Evolutionary conservation across 176 grass and related monocot genomes (phyloP).

Genomic region (Luzula sylvatica): DNA sequence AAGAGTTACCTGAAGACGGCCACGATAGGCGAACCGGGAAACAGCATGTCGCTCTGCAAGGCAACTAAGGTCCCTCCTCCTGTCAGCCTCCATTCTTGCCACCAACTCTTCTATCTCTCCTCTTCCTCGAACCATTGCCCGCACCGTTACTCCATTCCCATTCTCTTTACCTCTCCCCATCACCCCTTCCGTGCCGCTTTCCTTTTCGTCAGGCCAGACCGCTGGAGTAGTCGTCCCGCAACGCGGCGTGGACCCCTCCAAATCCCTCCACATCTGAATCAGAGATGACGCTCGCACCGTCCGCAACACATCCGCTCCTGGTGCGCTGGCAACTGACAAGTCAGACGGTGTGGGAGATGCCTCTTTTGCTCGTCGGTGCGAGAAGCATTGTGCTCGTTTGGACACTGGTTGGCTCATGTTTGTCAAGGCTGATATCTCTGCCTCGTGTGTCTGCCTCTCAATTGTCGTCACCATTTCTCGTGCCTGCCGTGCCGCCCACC

Average conservation of each 20-base stretch:
- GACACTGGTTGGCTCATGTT: constrained; percentile 49
- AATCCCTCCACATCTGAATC: constrained; percentile 91
- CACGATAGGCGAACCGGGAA: constrained; percentile 52
- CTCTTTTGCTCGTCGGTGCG: constrained; percentile 21
- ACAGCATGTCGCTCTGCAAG: constrained; percentile 47
- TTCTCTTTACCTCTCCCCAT: neutral
- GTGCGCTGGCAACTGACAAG: constrained; percentile 8
- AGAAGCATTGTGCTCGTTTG: constrained; percentile 41
- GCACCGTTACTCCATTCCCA: neutral
- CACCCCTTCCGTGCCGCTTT: constrained; percentile 28
- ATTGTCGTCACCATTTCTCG: constrained; percentile 24
- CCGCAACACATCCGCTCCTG: constrained; percentile 21
- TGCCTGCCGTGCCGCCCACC: constrained; percentile 40
- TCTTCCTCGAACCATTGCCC: constrained; percentile 41
- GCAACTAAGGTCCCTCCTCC: constrained; percentile 47
- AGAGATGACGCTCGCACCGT: constrained; percentile 77
- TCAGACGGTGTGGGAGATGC: constrained; percentile 23
- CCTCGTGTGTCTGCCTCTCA: constrained; percentile 41
- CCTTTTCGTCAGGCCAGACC: constrained; percentile 43
- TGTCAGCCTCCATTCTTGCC: constrained; percentile 47
- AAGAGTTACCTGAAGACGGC: constrained; percentile 61
- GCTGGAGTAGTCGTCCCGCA: constrained; percentile 48
- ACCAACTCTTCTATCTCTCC: constrained; percentile 62
- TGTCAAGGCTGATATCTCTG: constrained; percentile 37
- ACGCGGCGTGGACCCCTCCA: constrained; percentile 65